Evolutionary conservation across 2,329 filamentous ascomycete genomes (phyloP), one percentile per base, ranked within the genome.

Genomic region (Madurella fahalii): DNA sequence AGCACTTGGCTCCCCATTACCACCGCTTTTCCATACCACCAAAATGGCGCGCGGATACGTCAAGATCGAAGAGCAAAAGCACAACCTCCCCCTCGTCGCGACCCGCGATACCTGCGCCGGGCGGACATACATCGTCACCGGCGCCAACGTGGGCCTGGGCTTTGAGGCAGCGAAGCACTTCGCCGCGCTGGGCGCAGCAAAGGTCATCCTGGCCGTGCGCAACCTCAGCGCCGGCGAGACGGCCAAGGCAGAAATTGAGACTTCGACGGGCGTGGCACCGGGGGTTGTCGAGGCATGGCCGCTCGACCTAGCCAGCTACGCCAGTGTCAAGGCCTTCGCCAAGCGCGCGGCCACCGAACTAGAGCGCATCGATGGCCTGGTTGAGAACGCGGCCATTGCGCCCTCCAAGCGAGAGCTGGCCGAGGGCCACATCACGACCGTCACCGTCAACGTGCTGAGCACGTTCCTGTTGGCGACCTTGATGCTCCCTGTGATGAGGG

Each of bases 91-190:
- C 17, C 49, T 59, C 9, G 44, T 51, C 20, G 52, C 45, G 32
- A 54, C 51, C 2, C 30, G 17, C 16, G 32, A 40, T 2, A 11
- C 9, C 18, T 50, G 46, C 32, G 25, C 49, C 9, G 46, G 52
- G 2, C 47, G 50, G 20, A 71, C 67, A 0, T 63, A 70, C 47
- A 67, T 77, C 32, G 66, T 77, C 44, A 76, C 74, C 0, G 76
- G 74, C n/a, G 67, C 73, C 42, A 77, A 74, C 52, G 64, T 64
- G 4, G 75, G 76, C 1, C 63, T 78, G 0, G 74, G 74, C 1
- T 63, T 72, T 1, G 74, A 74, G 57, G 66, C 73, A 0, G 67
- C 68, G 12, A 64, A 65, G 1, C 71, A 77, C 40, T 64, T 76
- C 2, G 64, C 72, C 15, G 48, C 44, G 0, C 66, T 73, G 2